Conservation (phyloP, 2,329 filamentous ascomycete species). For the Dactylellina parvicollis region DNA sequence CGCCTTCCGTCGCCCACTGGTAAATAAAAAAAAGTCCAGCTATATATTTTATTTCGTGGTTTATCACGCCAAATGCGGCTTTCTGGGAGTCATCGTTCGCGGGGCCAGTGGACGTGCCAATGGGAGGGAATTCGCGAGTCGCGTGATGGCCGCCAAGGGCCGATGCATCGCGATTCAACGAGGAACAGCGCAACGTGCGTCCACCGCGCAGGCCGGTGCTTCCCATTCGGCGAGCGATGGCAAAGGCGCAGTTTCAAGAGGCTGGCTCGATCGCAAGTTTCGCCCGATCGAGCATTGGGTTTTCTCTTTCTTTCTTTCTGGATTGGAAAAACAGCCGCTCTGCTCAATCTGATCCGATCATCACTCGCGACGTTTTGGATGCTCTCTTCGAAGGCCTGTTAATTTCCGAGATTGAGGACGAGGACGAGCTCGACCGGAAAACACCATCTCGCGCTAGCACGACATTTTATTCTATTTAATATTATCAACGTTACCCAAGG, state of each 20-base stretch:
- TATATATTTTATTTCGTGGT: no score
- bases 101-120: conserved; percentile 14
- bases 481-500: no score
- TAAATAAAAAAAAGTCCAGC: no score
- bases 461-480: no score
- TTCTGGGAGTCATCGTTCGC: no score
- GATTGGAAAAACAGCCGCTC: no score
- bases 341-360: no score
- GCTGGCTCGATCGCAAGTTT: conserved; percentile 3
- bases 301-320: no score
- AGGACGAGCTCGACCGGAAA: conserved; percentile 2
- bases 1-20: no score
- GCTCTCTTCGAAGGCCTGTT: background rate
- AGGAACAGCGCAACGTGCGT: conserved; percentile 51
- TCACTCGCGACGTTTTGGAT: background rate
- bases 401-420: background rate
- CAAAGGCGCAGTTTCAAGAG: conserved; percentile 11
- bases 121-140: conserved; percentile 23
- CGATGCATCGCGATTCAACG: conserved; percentile 35
- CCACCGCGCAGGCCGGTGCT: background rate
- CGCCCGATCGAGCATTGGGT: background rate
- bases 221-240: conserved; percentile 28
- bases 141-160: conserved; percentile 48
- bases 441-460: background rate
- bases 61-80: no score